phyloP scores from a whole-genome alignment of 2,329 filamentous ascomycete genomes.

The Calonectria multiphialidica region DNA sequence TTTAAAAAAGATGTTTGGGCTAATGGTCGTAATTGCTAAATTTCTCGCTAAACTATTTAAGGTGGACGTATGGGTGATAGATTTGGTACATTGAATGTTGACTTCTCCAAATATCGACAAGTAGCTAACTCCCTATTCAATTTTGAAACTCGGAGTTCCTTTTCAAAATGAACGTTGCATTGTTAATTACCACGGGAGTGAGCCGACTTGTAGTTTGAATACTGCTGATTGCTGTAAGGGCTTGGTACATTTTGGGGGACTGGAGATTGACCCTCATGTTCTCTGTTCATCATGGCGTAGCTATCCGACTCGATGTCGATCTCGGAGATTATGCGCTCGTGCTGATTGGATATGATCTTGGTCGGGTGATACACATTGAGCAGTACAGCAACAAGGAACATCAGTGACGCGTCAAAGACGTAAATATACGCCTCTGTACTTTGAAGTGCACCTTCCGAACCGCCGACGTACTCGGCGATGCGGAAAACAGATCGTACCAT shows the following conservation, averaged over 20 bases:
- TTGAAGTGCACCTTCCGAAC: slow-evolving; percentile 44
- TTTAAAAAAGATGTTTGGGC: neutral
- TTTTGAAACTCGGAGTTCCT: neutral
- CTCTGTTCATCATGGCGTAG: neutral
- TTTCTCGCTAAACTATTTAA: too few species aligned
- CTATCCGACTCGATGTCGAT: neutral
- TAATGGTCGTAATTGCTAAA: too few species aligned
- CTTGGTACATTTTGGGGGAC: neutral
- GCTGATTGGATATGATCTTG: neutral
- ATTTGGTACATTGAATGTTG: too few species aligned
- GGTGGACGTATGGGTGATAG: too few species aligned
- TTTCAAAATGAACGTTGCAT: neutral
- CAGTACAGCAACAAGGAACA: slow-evolving; percentile 40
- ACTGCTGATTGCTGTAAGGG: neutral
- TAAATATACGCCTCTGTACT: slow-evolving; percentile 47
- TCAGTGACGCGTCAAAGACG: slow-evolving; percentile 49
- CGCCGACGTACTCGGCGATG: slow-evolving; percentile 53
- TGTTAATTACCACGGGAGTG: neutral
- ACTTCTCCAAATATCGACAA: too few species aligned
- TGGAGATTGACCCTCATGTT: neutral
- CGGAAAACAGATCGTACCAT: slow-evolving; percentile 54
- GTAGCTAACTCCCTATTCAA: too few species aligned
- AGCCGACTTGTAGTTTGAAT: neutral
- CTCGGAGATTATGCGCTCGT: neutral
- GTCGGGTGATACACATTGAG: slow-evolving; percentile 15